Evolutionary conservation across 2,329 filamentous ascomycete species (phyloP), one percentile per base, ranked within the genome.

Genomic region (Talaromyces funiculosus): DNA sequence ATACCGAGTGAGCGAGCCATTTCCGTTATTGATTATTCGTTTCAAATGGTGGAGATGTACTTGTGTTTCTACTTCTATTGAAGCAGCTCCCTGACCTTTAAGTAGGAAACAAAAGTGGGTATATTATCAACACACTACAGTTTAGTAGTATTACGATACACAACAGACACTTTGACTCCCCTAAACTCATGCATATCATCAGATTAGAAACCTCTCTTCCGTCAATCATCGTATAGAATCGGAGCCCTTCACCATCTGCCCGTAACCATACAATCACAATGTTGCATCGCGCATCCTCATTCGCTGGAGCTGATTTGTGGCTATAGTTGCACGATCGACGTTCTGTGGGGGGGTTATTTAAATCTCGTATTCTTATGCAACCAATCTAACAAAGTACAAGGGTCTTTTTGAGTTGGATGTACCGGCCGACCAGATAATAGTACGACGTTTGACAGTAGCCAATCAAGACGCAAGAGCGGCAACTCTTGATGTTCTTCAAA

Each of bases 181-280:
- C 22, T 47, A n/a, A 26, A 29, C 14, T 47, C n/a, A 33, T 40
- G 51, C 57, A 59, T 29, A 53, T 47, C 43, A n/a, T 31, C 12
- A 10, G 29, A n/a, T 20, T 7, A 53, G n/a, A 43, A 47, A 31
- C 42, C 26, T 22, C 10, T 16, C 22, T 31, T 35, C 20, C 14
- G 3, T 33, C 26, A 29, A 31, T 51, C 22, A 31, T 18, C 47
- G n/a, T 53, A 53, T 59, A 9, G 35, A 12, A 38, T 24, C 24
- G 31, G 31, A 42, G 24, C 14, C 9, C 29, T 9, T 37, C 26
- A 22, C 16, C 43, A 53, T 29, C 33, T 10, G 20, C 45, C 20
- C 45, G 47, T 38, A 47, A 59, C 22, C 22, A 42, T n/a, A 40
- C 57, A 60, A 54, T 59, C 57, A 60, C 57, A 60, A 45, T 60